Evolutionary conservation across 768 basidiomycete genomes (phyloP), one percentile per base, ranked within the genome.

Genomic region (Collybia sp.): DNA sequence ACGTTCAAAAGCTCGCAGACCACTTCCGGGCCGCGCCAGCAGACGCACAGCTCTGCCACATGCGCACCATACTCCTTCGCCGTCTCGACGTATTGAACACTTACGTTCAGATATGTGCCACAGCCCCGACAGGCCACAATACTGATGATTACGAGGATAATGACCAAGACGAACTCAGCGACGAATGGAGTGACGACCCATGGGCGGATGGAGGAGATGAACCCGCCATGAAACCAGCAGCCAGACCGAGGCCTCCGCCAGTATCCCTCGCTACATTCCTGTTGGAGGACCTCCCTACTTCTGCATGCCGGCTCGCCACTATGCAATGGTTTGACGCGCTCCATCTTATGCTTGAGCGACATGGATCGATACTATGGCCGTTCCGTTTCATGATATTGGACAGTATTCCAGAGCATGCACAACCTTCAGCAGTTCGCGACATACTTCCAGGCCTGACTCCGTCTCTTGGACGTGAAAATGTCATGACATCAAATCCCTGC

Each of bases 141-240:
- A 53, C 68, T 11, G 60, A 73, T 18, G 54, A 58, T 30, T 49
- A 55, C 30, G 58, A 47, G 5, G 56, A 58, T 34, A 67, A 64
- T 11, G 71, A 73, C 10, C 65, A 63, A 9, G 79, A 82, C 43
- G 73, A 74, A 45, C 69, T 71, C 16, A 71, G 73, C 45, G 79
- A 80, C 35, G 85, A 84, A 43, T 88, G 85, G 86, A 79, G 81
- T 54, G 87, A 85, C 54, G 85, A 88, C 59, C 85, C 87, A 11
- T 89, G 86, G 85, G 81, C 71, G 32, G 83, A 88, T 20, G 62
- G 56, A 38, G 48, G 56, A 19, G 45, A 51, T 12, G 51, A 42
- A 20, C 30, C 56, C 12, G 48, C 53, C 37, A 57, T 58, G 39
- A 63, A 70, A 1, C 58, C 57, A 32, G 64, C 67, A 38, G 58